Conservation (phyloP, 1,139 yeast species). For the Candida pseudocylindracea region DNA sequence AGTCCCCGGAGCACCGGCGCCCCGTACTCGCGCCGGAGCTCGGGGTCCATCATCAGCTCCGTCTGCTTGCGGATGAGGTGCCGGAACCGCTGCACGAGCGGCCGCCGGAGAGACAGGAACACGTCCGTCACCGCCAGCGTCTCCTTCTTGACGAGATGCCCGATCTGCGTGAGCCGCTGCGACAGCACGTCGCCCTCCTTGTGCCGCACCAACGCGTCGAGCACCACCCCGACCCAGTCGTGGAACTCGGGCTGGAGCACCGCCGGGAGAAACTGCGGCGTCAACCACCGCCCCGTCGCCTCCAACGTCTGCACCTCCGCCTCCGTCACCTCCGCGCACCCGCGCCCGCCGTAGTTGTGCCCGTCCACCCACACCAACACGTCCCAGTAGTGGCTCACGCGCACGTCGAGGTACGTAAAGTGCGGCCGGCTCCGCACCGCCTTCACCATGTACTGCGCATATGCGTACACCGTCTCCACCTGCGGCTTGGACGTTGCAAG, state of each 20-base stretch:
- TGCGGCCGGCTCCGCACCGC: constrained; percentile 65
- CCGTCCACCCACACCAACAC: constrained; percentile 87
- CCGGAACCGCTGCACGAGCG: constrained; percentile 42
- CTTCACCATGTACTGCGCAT: constrained; percentile 70
- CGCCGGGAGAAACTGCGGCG: constrained; percentile 50
- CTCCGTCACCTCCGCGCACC: constrained; percentile 34
- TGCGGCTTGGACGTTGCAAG: constrained; percentile 55
- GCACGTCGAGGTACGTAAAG: constrained; percentile 62
- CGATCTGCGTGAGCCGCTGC: constrained; percentile 46
- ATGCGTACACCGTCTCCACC: constrained; percentile 81
- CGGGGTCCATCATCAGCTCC: constrained; percentile 51
- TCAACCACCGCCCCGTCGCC: constrained; percentile 62
- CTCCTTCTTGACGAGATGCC: constrained; percentile 21
- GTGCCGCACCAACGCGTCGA: constrained; percentile 43
- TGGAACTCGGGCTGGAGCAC: constrained; percentile 66
- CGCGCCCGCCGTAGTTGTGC: constrained; percentile 69
- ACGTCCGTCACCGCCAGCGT: constrained; percentile 15
- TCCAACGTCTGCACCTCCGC: constrained; percentile 33
- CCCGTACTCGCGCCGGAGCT: constrained; percentile 36
- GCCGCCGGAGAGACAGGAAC: constrained; percentile 30
- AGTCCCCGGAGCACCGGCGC: constrained; percentile 63
- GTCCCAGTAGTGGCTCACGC: constrained; percentile 74
- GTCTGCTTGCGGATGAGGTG: constrained; percentile 46
- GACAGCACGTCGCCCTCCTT: constrained; percentile 25
- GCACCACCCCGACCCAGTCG: constrained; percentile 63